These are phyloP conservation scores for Barnettozyma sp. DNA, from an alignment of 805 yeast species.

Conservation along the genomic window DNA sequence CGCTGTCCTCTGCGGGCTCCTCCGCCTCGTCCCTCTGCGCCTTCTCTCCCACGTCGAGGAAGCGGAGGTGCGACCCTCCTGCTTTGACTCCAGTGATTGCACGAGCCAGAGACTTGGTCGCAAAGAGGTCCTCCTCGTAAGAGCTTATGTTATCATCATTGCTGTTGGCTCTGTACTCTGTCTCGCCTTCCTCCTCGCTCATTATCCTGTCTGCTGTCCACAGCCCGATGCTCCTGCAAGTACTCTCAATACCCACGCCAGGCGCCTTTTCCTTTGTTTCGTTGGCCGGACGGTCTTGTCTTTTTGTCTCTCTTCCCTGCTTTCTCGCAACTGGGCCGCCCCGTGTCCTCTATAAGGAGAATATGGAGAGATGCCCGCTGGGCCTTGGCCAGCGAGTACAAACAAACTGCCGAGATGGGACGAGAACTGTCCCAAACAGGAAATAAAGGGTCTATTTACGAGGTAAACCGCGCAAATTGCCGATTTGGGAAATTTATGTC, in stretches of 20 bases:
- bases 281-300: no score
- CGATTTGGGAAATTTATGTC: no score
- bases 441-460: no score
- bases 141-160: not conserved
- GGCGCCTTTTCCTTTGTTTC: no score
- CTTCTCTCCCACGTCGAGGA: not conserved
- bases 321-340: no score
- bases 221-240: not conserved
- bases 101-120: not conserved
- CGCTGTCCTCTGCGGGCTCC: not conserved
- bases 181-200: not conserved
- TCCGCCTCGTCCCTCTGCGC: not conserved
- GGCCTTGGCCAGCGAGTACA: no score
- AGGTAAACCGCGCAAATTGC: no score
- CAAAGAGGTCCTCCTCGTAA: slow-evolving; percentile 1
- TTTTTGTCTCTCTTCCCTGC: no score
- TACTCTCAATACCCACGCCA: not conserved
- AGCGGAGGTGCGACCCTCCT: not conserved
- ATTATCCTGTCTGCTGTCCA: not conserved
- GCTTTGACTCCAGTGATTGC: not conserved
- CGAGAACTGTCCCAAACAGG: no score
- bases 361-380: no score
- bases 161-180: not conserved
- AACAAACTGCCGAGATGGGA: no score
- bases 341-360: no score